phyloP scores from a whole-genome alignment of 2,329 filamentous ascomycete genomes.

The Epichloe gansuensis region DNA sequence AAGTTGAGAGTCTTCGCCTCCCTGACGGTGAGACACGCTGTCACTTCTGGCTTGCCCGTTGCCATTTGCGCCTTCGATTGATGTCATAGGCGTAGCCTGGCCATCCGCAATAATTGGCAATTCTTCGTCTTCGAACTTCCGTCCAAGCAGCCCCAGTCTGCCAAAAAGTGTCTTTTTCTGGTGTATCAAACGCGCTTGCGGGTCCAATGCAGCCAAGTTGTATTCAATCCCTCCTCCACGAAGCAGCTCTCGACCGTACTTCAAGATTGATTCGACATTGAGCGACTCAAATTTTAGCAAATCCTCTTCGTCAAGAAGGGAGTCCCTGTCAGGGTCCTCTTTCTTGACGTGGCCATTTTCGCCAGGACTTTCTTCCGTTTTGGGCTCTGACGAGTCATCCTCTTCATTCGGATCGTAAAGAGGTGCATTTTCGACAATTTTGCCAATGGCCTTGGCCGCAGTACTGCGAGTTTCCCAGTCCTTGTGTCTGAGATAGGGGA shows the following conservation, averaged over 20 bases:
- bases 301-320: slow-evolving; percentile 37
- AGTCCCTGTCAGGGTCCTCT: slow-evolving; percentile 43
- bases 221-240: slow-evolving; percentile 81
- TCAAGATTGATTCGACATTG: slow-evolving; percentile 68
- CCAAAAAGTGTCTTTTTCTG: slow-evolving; percentile 80
- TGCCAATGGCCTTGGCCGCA: slow-evolving; percentile 84
- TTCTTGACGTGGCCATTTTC: slow-evolving; percentile 40
- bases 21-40: slow-evolving; percentile 25
- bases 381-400: slow-evolving; percentile 37
- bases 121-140: slow-evolving; percentile 75
- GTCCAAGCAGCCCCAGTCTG: slow-evolving; percentile 72
- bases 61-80: slow-evolving; percentile 28
- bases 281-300: slow-evolving; percentile 61
- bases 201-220: slow-evolving; percentile 67
- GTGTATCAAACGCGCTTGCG: slow-evolving; percentile 65
- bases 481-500: slow-evolving; percentile 90
- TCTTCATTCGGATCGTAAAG: slow-evolving; percentile 77
- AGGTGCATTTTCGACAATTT: slow-evolving; percentile 82
- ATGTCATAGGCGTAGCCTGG: slow-evolving; percentile 28
- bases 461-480: slow-evolving; percentile 95
- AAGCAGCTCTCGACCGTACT: slow-evolving; percentile 69
- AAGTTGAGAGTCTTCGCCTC: slow-evolving; percentile 54
- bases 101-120: slow-evolving; percentile 43
- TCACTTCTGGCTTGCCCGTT: slow-evolving; percentile 23
- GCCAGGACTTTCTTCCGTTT: slow-evolving; percentile 23